Base-by-base conservation (phyloP, 257 asterid genomes). In the Euphrasia confusa region DNA sequence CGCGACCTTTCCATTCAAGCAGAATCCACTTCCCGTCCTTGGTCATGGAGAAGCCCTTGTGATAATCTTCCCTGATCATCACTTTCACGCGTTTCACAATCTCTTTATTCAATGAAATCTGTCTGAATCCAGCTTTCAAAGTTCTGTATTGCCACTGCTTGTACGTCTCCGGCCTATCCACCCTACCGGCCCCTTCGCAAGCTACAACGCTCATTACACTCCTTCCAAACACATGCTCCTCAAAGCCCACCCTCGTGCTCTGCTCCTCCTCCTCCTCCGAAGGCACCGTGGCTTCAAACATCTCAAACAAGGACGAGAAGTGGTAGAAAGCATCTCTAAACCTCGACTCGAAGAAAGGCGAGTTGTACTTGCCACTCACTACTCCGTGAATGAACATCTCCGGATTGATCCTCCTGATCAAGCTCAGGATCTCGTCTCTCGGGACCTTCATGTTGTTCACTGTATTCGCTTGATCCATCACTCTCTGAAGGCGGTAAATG, bases 1-100 rank as follows among this genome's bases (percentile, higher is more conserved):
- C 80, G 1, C 87, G 59, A 2, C 87, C 87, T 54, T 74, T 81
- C 84, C 87, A 81, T 10, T 84, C 84, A 32, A 76, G 87, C 64
- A 81, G 54, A 77, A 81, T 68, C 84, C 84, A 81, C 32, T 67
- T 69, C 52, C 80, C 82, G 35, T 81, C 87, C 53, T 69, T 80
- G 27, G 76, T 84, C 14, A 79, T 60, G 12, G 73, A 76, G 39
- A 79, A 81, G 14, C 76, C 88, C 74, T 72, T 79, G 17, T 81
- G 82, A 18, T 81, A 81, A 4, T 66, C 70, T 37, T 1, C 37
- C 72, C 64, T 69, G 33, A 28, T 28, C 74, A 78, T 80, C 77
- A 64, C 67, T 2, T 37, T 54, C 74, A 78, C 77, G 13, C 56
- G 24, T 40, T 58, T 60, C 40, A 76, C 65, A 5, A 78, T 50